Percentiles rank a stretch among this genome's conserved stretches.
Conservation (phyloP, 352 stramenopile genomes). For the Phytophthora aleatoria region DNA sequence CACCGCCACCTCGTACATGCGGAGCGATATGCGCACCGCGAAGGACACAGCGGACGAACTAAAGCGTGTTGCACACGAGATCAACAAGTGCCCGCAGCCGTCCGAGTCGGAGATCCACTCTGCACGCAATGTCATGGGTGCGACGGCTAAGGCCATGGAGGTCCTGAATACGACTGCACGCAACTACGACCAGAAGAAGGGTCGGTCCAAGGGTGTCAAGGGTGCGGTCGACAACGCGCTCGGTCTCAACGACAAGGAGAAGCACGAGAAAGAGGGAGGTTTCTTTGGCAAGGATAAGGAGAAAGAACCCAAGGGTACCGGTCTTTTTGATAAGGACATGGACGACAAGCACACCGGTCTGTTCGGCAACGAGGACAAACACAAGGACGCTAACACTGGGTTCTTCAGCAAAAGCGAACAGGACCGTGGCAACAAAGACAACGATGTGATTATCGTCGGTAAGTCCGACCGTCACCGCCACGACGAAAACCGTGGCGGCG, state of each 20-base stretch:
- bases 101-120: conserved; percentile 15
- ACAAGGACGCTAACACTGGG: conserved; percentile 14
- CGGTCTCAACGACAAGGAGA: conserved; percentile 22
- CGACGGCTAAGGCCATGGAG: conserved; percentile 25
- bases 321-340: conserved; percentile 9
- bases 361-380: conserved; percentile 13
- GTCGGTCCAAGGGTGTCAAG: conserved; percentile 22
- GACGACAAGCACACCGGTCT: conserved; percentile 14
- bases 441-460: conserved; percentile 5
- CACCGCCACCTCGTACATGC: conserved; percentile 24
- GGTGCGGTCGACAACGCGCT: conserved; percentile 23
- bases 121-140: conserved; percentile 20
- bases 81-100: conserved; percentile 15
- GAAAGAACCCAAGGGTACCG: conserved; percentile 9
- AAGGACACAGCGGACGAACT: conserved; percentile 26
- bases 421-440: conserved; percentile 13
- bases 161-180: conserved; percentile 19
- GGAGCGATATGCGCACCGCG: conserved; percentile 21
- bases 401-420: conserved; percentile 15
- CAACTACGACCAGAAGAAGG: conserved; percentile 31
- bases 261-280: conserved; percentile 14
- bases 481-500: conserved; percentile 3
- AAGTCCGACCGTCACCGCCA: conserved; percentile 2
- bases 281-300: conserved; percentile 15
- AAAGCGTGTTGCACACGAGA: conserved; percentile 23